A percentile compares a stretch with the other conserved stretches of the same genome.
Conservation (phyloP, 108 stramenopile species). For the Cylindrotheca closterium region DNA sequence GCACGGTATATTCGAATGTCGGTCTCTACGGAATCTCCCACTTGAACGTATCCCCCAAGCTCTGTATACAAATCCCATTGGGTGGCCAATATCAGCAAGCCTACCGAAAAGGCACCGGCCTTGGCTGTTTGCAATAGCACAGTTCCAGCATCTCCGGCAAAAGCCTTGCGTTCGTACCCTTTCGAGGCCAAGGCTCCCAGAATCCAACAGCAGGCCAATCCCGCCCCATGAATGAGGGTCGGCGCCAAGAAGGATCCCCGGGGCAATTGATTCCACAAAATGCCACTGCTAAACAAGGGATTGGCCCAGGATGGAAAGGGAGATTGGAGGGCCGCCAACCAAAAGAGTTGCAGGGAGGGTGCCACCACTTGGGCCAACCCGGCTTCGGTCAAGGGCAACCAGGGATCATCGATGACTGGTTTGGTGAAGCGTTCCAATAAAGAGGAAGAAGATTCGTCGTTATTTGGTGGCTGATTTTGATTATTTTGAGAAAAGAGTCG, state of each 20-base stretch:
- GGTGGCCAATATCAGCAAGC: constrained; percentile 69
- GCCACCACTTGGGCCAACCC: constrained; percentile 70
- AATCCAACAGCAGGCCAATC: constrained; percentile 74
- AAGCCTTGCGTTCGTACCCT: constrained; percentile 61
- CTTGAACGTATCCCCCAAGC: constrained; percentile 55
- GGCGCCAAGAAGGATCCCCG: constrained; percentile 77
- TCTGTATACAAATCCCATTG: constrained; percentile 71
- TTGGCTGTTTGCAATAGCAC: constrained; percentile 48
- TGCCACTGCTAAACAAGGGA: constrained; percentile 39
- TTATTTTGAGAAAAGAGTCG: not conserved
- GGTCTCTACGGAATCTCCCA: constrained; percentile 66
- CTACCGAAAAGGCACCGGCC: constrained; percentile 78
- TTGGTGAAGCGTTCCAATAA: constrained; percentile 54
- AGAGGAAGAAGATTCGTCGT: not conserved
- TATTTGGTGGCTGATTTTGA: not conserved
- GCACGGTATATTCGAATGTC: constrained; percentile 58
- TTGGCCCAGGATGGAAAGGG: constrained; percentile 75
- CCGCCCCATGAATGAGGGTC: constrained; percentile 76
- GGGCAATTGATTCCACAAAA: constrained; percentile 30
- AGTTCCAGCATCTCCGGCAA: constrained; percentile 48
- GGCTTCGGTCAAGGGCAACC: constrained; percentile 66
- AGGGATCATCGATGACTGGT: constrained; percentile 74
- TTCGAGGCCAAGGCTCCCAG: constrained; percentile 68
- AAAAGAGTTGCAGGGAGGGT: constrained; percentile 66
- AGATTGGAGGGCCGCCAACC: constrained; percentile 37